Conservation (phyloP, 139 green algal species). For the Coelastrella sp. region DNA sequence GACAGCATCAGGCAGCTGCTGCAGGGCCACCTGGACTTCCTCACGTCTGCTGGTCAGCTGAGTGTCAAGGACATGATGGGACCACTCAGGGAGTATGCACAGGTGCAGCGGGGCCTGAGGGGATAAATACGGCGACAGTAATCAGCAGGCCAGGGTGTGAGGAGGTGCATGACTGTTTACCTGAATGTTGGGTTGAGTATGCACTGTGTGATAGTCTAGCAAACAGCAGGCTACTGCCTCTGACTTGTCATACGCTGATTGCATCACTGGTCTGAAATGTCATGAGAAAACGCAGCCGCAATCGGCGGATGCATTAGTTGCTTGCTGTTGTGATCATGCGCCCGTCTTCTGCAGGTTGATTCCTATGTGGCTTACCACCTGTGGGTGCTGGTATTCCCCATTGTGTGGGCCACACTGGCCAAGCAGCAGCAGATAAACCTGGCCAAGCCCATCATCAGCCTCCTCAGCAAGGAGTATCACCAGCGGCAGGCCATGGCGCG, state of each 20-base stretch:
- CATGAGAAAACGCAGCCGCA: too few relatives aligned
- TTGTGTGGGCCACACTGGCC: constrained; percentile 95
- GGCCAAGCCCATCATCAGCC: constrained; percentile 95
- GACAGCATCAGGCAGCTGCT: constrained; percentile 7
- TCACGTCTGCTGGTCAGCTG: constrained; percentile 56
- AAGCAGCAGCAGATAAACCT: constrained; percentile 94
- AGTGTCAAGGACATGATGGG: constrained; percentile 81
- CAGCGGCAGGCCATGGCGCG: constrained; percentile 77
- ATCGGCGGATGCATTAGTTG: too few relatives aligned
- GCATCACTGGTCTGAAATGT: too few relatives aligned
- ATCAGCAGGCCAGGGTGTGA: neutral
- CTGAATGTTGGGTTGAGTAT: too few relatives aligned
- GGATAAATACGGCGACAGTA: too few relatives aligned
- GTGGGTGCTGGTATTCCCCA: constrained; percentile 97
- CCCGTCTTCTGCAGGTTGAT: constrained; percentile 60
- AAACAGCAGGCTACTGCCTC: too few relatives aligned
- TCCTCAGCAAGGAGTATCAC: constrained; percentile 95
- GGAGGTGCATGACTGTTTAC: too few relatives aligned
- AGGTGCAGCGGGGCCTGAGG: constrained; percentile 8
- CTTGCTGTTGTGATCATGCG: too few relatives aligned
- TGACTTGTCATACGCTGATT: too few relatives aligned
- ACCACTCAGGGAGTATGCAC: constrained; percentile 82
- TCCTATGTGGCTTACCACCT: constrained; percentile 71
- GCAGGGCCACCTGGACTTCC: constrained; percentile 25
- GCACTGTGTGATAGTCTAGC: too few relatives aligned